Base-by-base conservation (phyloP, 2,329 filamentous ascomycete genomes). In the Colletotrichum sp. region DNA sequence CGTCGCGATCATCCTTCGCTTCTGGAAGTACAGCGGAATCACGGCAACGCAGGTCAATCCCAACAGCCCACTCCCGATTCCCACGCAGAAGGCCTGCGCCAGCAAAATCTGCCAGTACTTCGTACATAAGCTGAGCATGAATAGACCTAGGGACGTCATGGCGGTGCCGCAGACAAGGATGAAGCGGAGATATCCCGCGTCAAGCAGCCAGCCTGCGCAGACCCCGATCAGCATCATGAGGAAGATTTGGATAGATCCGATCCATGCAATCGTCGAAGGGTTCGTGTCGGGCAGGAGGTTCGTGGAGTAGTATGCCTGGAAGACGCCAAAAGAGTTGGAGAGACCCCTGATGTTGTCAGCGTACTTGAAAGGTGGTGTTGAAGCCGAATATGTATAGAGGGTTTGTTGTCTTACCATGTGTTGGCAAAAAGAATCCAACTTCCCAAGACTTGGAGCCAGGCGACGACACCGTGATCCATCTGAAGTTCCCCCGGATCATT, bases 221-320 rank as follows among this genome's bases (percentile, higher is more conserved):
- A 86, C 79, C 13, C 87, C 86, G 7, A 85, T 79, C 7, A 86
- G 79, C 34, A 87, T 79, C 36, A 90, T 82, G 5, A 90, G 79
- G 58, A 86, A 88, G 1, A 82, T 82, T 71, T 90, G 88, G 7
- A 88, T 78, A 6, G 87, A 86, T 18, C 88, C 88, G 18, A 90
- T 87, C 83, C 82, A 87, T 7, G 87, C 83, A 12, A 88, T 87
- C 28, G 55, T 52, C 16, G 73, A 75, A 4, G 73, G 70, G 13
- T 59, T 36, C 2, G 38, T 18, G 48, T 68, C 63, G 4, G 64
- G 58, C 10, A 75, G 64, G 10, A 78, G 76, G 1, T 84, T 83
- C 55, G 80, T 85, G 55, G 78, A 77, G 77, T 91, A 91, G 81
- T 90, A 90, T 7, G 86, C 86, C 75, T 91, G 88, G 75, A 90